phyloP scores from a whole-genome alignment of 2,329 filamentous ascomycete genomes.

The Colletotrichum godetiae region DNA sequence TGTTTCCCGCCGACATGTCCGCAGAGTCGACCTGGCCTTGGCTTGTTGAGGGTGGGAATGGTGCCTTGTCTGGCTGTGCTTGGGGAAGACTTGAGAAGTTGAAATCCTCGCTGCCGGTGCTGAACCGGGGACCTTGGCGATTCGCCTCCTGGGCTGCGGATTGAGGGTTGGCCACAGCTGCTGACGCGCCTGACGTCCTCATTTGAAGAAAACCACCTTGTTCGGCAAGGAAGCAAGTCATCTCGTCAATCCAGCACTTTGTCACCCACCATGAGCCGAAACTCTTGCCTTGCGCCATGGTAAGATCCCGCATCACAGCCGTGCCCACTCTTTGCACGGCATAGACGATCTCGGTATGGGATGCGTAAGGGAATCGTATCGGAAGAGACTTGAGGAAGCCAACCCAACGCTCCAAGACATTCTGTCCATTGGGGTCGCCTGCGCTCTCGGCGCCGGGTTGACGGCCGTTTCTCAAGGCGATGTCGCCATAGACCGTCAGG shows the following conservation, averaged over 20 bases:
- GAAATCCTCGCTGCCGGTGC: slow-evolving; percentile 58
- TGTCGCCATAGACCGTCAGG: slow-evolving; percentile 69
- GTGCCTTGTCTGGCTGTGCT: slow-evolving; percentile 61
- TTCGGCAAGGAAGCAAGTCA: slow-evolving; percentile 89
- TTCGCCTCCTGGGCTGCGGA: slow-evolving; percentile 48
- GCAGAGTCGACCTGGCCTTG: slow-evolving; percentile 56
- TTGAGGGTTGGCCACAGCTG: slow-evolving; percentile 47
- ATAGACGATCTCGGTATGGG: slow-evolving; percentile 78
- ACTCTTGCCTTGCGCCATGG: slow-evolving; percentile 80
- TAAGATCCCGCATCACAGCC: slow-evolving; percentile 83
- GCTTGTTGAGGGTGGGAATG: slow-evolving; percentile 58
- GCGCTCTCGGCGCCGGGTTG: slow-evolving; percentile 50
- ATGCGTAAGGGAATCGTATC: slow-evolving; percentile 77
- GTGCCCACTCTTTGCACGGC: slow-evolving; percentile 82
- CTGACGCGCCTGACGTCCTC: slow-evolving; percentile 52
- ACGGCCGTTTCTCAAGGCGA: slow-evolving; percentile 59
- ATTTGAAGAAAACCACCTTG: slow-evolving; percentile 87
- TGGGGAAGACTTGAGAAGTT: slow-evolving; percentile 57
- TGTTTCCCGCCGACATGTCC: slow-evolving; percentile 55
- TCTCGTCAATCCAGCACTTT: slow-evolving; percentile 95
- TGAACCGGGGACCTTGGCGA: slow-evolving; percentile 52
- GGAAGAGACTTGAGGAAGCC: slow-evolving; percentile 77
- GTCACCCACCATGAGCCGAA: slow-evolving; percentile 96
- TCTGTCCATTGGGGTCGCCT: slow-evolving; percentile 61
- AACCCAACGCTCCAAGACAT: slow-evolving; percentile 83